These are phyloP conservation scores for Xylaria sp. DNA, from an alignment of 2,329 filamentous ascomycete species.

Conservation along the genomic window DNA sequence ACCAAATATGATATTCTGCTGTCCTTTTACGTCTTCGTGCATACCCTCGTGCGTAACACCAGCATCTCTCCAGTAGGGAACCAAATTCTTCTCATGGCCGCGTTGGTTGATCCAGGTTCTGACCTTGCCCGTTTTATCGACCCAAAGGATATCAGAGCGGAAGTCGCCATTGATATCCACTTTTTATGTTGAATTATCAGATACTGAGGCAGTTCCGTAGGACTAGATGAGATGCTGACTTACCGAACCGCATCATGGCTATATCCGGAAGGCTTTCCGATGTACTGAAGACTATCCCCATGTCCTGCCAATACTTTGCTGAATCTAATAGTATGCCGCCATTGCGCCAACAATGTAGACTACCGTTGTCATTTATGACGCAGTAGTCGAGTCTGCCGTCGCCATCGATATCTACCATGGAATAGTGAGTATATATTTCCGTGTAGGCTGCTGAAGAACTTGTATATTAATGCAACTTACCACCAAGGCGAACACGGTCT, in stretches of 20 bases:
- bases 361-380: conserved; percentile 10
- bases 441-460: background rate
- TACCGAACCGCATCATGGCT: background rate
- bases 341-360: conserved; percentile 21
- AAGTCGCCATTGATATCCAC: conserved; percentile 5
- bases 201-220: background rate
- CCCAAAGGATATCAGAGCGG: conserved; percentile 7
- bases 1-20: conserved; percentile 14
- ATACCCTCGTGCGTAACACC: background rate
- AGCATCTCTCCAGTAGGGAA: background rate
- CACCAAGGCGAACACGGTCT: conserved; percentile 16
- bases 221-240: background rate
- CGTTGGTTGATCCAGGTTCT: conserved; percentile 12
- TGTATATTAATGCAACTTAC: background rate
- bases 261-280: background rate
- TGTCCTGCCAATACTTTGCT: conserved; percentile 17
- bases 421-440: background rate
- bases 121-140: conserved; percentile 1
- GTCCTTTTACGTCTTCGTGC: conserved; percentile 7
- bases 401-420: conserved; percentile 18
- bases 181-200: background rate
- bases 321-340: conserved; percentile 7
- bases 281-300: background rate
- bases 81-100: background rate
- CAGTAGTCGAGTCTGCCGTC: conserved; percentile 25